Percentiles rank a stretch among this genome's conserved stretches.
Conservation (phyloP, 768 basidiomycete genomes). For the Exidia glandulosa region DNA sequence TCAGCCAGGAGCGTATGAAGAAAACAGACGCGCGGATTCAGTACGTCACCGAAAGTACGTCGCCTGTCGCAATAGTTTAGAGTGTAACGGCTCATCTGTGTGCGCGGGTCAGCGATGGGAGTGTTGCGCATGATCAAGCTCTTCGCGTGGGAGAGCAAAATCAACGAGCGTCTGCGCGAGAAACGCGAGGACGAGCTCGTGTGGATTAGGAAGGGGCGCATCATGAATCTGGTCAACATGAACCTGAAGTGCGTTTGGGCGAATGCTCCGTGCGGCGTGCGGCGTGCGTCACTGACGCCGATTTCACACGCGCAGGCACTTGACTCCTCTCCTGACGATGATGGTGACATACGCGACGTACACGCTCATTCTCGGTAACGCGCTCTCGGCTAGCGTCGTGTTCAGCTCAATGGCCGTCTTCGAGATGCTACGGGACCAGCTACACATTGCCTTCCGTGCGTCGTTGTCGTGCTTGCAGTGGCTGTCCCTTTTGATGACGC, state of each 20-base stretch:
- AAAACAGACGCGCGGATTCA: slow-evolving; percentile 30
- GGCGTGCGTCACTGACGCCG: not conserved
- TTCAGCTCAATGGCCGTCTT: slow-evolving; percentile 29
- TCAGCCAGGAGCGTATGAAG: slow-evolving; percentile 40
- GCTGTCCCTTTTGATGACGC: too few species aligned
- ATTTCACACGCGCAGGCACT: slow-evolving; percentile 10
- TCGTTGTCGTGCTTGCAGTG: too few species aligned
- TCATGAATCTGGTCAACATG: slow-evolving; percentile 20
- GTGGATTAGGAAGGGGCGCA: slow-evolving; percentile 19
- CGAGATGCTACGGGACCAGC: slow-evolving; percentile 21
- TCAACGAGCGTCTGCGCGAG: slow-evolving; percentile 19
- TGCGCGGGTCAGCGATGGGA: slow-evolving; percentile 7
- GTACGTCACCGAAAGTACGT: slow-evolving; percentile 22
- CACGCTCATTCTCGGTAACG: not conserved
- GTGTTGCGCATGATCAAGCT: slow-evolving; percentile 30
- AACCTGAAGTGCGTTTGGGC: slow-evolving; percentile 15
- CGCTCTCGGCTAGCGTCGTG: slow-evolving; percentile 9
- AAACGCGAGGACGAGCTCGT: slow-evolving; percentile 25
- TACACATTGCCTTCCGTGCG: slow-evolving; percentile 7
- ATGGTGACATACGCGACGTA: slow-evolving; percentile 22
- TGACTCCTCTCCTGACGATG: slow-evolving; percentile 27
- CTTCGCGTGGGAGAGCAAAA: slow-evolving; percentile 28
- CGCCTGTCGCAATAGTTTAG: not conserved
- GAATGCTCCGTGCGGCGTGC: not conserved
- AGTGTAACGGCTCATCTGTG: not conserved